phyloP scores from a whole-genome alignment of 192 early-diverging fungal species.

The Cladochytrium replicatum region DNA sequence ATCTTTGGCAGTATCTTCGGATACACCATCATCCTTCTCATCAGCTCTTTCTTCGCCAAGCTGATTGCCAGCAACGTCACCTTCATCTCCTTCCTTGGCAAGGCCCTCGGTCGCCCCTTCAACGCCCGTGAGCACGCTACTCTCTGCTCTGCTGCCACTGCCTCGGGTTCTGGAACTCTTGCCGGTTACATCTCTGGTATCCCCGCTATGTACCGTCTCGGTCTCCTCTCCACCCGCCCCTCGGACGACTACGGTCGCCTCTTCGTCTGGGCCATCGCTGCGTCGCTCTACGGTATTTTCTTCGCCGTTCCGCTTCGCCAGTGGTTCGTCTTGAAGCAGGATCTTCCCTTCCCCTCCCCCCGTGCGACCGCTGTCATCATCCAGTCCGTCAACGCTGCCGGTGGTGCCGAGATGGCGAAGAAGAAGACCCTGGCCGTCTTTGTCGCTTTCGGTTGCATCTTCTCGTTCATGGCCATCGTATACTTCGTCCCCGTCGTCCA shows the following conservation, averaged over 20 bases:
- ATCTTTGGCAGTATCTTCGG: conserved; percentile 25
- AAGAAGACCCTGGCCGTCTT: conserved; percentile 40
- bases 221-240: conserved; percentile 29
- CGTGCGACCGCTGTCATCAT: conserved; percentile 73
- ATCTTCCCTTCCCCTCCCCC: conserved; percentile 74
- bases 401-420: conserved; percentile 34
- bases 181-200: conserved; percentile 74
- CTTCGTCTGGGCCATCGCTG: conserved; percentile 62
- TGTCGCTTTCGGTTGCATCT: conserved; percentile 30
- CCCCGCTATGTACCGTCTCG: conserved; percentile 69
- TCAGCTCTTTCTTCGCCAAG: conserved; percentile 39
- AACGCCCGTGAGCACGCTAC: conserved; percentile 79
- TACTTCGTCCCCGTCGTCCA: conserved; percentile 11
- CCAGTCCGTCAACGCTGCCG: conserved; percentile 38
- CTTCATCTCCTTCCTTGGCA: too few species aligned
- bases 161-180: conserved; percentile 73
- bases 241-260: conserved; percentile 41
- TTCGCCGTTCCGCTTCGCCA: conserved; percentile 71
- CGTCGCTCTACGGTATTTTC: conserved; percentile 86
- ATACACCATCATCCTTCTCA: conserved; percentile 68
- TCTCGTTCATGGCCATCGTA: too few species aligned
- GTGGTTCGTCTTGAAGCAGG: conserved; percentile 70
- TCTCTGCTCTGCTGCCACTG: conserved; percentile 75
- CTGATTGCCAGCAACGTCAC: too few species aligned
- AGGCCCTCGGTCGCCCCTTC: conserved; percentile 51